Evolutionary conservation across 257 asterid genomes (phyloP).

Genomic region (Rubia yunnanensis): DNA sequence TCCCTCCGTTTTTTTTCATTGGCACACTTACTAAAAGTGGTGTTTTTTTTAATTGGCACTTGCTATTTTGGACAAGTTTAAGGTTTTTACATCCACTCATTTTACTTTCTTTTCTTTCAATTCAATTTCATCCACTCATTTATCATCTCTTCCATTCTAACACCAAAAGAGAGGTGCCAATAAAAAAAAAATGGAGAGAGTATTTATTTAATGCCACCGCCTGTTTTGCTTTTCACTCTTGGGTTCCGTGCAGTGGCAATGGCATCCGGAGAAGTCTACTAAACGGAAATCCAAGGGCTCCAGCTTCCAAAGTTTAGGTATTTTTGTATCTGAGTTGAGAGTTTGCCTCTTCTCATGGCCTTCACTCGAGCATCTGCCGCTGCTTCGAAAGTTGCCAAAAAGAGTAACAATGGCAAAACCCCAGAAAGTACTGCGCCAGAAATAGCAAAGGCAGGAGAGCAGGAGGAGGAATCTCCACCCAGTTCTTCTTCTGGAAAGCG

Average conservation of each 20-base stretch:
- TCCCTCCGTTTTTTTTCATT: too few relatives aligned
- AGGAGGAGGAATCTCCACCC: not conserved
- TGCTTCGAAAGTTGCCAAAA: not conserved
- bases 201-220: not conserved
- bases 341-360: not conserved
- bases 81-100: too few relatives aligned
- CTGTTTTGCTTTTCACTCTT: not conserved
- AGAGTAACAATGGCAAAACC: not conserved
- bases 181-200: too few relatives aligned
- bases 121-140: too few relatives aligned
- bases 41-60: too few relatives aligned
- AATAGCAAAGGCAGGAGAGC: not conserved
- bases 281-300: not conserved
- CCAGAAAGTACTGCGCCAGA: not conserved
- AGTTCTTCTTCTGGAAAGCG: not conserved
- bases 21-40: too few relatives aligned
- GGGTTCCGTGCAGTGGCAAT: not conserved
- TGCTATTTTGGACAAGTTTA: too few relatives aligned
- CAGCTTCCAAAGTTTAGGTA: not conserved
- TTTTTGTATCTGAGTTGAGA: not conserved
- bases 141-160: too few relatives aligned
- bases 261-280: too few relatives aligned
- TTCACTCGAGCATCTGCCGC: slow-evolving; percentile 2
- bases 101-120: too few relatives aligned
- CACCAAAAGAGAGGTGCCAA: too few relatives aligned